These are phyloP conservation scores for Lachnellula occidentalis DNA, from an alignment of 2,329 filamentous ascomycete species.

Conservation along the genomic window DNA sequence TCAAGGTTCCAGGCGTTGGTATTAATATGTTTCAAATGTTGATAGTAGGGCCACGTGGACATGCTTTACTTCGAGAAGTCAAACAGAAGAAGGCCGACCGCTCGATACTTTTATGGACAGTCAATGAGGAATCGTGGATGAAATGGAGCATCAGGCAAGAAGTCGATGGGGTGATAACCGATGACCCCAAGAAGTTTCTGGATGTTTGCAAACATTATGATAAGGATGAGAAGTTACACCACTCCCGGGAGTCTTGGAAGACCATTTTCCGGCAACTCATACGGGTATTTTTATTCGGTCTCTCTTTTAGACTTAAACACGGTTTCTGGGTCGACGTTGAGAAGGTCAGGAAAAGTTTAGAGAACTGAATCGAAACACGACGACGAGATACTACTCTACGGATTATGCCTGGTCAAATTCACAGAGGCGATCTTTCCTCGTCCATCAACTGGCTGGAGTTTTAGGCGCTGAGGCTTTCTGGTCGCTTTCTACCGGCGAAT, in stretches of 20 bases:
- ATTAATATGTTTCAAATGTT: constrained; percentile 73
- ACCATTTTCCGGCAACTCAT: neutral
- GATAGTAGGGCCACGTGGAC: constrained; percentile 63
- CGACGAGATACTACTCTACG: too few relatives aligned
- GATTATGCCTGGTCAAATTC: too few relatives aligned
- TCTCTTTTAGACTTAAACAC: neutral
- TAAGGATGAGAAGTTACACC: neutral
- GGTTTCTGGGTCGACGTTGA: neutral
- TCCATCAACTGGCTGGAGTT: constrained; percentile 18
- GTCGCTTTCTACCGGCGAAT: constrained; percentile 6
- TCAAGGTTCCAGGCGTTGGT: constrained; percentile 59
- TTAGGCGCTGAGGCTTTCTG: constrained; percentile 10
- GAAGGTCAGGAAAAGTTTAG: neutral
- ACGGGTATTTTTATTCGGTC: neutral
- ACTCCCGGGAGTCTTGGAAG: neutral
- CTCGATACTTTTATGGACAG: constrained; percentile 75
- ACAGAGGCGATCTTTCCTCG: constrained; percentile 57
- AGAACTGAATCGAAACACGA: neutral
- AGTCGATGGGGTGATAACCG: constrained; percentile 80
- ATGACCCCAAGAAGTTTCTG: constrained; percentile 66
- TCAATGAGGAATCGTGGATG: constrained; percentile 77
- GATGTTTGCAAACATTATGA: constrained; percentile 46
- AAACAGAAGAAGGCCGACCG: constrained; percentile 43
- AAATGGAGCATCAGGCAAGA: constrained; percentile 63
- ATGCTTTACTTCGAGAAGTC: constrained; percentile 58